Evolutionary conservation across 2,329 filamentous ascomycete species (phyloP), one percentile per base, ranked within the genome.

Genomic region (Colletotrichum higginsianum): DNA sequence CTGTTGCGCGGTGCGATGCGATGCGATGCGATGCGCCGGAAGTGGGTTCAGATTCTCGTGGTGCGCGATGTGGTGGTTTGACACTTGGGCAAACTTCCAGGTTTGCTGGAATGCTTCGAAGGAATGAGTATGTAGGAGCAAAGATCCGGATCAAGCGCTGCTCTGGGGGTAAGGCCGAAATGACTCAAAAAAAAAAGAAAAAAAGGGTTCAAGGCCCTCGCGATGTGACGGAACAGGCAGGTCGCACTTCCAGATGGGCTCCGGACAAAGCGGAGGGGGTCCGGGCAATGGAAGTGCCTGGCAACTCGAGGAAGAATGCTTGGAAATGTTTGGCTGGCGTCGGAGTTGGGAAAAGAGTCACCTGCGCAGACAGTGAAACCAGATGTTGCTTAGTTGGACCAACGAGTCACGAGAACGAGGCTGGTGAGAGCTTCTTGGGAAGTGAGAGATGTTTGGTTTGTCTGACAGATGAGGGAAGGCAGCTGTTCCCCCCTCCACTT

Each of bases 161-260:
- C 8, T 46, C 16, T 26, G 26, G 53, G 8, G 8, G 30, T 30
- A 1, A 9, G 30, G 42, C 38, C 53, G 53, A 57, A 69, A 60
- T 66, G 66, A 60, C 53, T 66, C 66, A 69, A 66, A 62, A 57
- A 23, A 5, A 30, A 30, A 35, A 35, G 8, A 57, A 23, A 5
- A 30, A 30, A 35, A 35, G 8, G 30, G 16, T 44, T 38, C 26
- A 50, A 50, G 35, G 18, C 56, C 21, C 35, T 52, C 4, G 6
- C 46, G 30, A 60, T 60, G 53, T 53, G 53, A 66, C 66, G 53
- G 66, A 53, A 60, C 13, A 66, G 66, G 46, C 26, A 66, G 61
- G 66, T 56, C 53, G 61, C 52, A 58, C 52, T 50, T 58, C 23
- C 61, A 47, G 44, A 35, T 6, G 35, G 46, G 23, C 58, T 58